Evolutionary conservation across 2,329 filamentous ascomycete species (phyloP).

Genomic region (Teratosphaeria epicoccoides): DNA sequence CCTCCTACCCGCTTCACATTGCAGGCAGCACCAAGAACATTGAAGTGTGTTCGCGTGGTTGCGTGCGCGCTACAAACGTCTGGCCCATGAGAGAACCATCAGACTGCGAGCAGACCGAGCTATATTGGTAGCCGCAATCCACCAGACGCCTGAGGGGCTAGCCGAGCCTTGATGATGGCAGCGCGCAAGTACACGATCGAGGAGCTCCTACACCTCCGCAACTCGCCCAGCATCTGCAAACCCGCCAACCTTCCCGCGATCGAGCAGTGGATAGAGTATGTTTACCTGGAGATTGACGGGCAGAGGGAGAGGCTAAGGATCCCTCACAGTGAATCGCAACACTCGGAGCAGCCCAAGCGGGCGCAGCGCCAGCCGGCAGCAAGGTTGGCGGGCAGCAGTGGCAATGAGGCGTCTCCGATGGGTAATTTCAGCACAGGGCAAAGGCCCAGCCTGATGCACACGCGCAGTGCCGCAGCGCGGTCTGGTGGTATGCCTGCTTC

Average conservation of each 20-base stretch:
- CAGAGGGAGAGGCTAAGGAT: slow-evolving; percentile 29
- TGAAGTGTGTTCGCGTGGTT: background rate
- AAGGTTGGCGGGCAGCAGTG: background rate
- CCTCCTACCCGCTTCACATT: background rate
- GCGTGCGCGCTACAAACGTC: background rate
- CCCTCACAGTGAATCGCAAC: slow-evolving; percentile 25
- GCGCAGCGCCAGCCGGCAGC: slow-evolving; percentile 7
- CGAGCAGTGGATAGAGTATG: slow-evolving; percentile 93
- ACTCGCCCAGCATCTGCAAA: slow-evolving; percentile 74
- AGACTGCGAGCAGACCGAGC: background rate
- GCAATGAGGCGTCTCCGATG: slow-evolving; percentile 22
- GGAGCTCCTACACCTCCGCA: slow-evolving; percentile 61
- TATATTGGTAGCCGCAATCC: background rate
- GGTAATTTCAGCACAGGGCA: slow-evolving; percentile 27
- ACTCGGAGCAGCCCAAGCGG: slow-evolving; percentile 7
- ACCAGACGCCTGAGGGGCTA: background rate
- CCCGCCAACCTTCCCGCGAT: slow-evolving; percentile 68
- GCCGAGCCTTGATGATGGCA: slow-evolving; percentile 17
- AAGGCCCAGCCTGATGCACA: slow-evolving; percentile 21
- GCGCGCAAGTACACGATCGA: slow-evolving; percentile 61
- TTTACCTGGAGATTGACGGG: slow-evolving; percentile 25
- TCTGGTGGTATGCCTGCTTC: slow-evolving; percentile 17
- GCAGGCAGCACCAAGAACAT: background rate
- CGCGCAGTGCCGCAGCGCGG: slow-evolving; percentile 12
- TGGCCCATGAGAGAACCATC: background rate